A percentile compares a stretch with the other conserved stretches of the same genome.
These are phyloP conservation scores for Clitopilus passeckerianus DNA, from an alignment of 768 basidiomycete species.

Conservation along the genomic window DNA sequence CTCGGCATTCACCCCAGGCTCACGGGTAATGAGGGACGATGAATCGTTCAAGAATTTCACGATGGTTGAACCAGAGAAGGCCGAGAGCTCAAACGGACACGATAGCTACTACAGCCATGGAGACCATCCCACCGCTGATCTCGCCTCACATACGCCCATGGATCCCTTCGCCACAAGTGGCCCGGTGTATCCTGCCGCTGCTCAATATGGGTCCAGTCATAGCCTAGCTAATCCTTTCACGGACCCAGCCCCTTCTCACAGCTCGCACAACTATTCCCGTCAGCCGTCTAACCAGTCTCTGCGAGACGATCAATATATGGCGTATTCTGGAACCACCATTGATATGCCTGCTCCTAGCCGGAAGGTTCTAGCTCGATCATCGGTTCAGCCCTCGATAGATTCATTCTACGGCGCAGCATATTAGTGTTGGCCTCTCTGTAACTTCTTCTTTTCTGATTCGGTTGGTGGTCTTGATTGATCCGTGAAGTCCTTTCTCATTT, in stretches of 20 bases:
- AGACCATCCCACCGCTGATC: constrained; percentile 10
- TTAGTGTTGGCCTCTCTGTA: background rate
- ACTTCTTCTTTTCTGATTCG: background rate
- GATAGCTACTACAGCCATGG: background rate
- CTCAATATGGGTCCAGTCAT: constrained; percentile 1
- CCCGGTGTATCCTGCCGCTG: background rate
- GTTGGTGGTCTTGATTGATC: background rate
- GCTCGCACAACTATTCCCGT: constrained; percentile 1
- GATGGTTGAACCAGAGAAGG: constrained; percentile 5
- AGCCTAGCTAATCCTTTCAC: constrained; percentile 9
- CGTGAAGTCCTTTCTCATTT: background rate
- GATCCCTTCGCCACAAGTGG: constrained; percentile 14
- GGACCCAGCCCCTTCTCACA: constrained; percentile 8
- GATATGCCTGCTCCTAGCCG: constrained; percentile 12
- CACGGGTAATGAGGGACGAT: constrained; percentile 7
- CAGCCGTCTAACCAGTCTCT: background rate
- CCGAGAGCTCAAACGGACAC: constrained; percentile 6
- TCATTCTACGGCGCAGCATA: constrained; percentile 32
- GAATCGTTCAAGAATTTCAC: constrained; percentile 20
- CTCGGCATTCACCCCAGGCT: constrained; percentile 13
- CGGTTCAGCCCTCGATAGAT: constrained; percentile 31
- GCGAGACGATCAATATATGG: background rate
- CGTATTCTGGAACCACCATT: background rate
- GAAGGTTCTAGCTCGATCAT: constrained; percentile 13
- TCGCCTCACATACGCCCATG: constrained; percentile 16